These are phyloP conservation scores for Euryodendron excelsum DNA, from an alignment of 148 eudicot genomes.

Conservation along the genomic window DNA sequence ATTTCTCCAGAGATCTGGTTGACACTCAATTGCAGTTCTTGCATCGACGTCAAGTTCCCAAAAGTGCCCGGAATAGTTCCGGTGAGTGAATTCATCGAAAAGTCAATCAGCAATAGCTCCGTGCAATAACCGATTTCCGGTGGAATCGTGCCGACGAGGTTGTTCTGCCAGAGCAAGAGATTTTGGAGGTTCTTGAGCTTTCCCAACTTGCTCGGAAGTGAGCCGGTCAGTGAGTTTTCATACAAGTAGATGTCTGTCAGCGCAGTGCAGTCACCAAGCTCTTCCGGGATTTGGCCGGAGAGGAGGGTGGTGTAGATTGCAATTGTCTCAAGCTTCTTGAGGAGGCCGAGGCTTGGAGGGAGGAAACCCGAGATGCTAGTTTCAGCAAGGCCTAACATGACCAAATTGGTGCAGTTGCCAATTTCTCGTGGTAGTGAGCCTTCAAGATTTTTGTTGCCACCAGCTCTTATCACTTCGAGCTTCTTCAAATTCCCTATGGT, in stretches of 20 bases:
- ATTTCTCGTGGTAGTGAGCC: conserved; percentile 70
- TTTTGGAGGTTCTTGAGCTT: conserved; percentile 53
- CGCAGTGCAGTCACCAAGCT: conserved; percentile 66
- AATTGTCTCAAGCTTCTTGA: conserved; percentile 71
- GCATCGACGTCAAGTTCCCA: conserved; percentile 55
- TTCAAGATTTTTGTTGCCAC: conserved; percentile 82
- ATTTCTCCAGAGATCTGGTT: conserved; percentile 73
- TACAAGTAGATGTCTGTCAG: conserved; percentile 66
- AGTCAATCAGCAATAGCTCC: conserved; percentile 47
- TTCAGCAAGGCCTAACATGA: conserved; percentile 80
- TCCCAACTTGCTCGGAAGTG: conserved; percentile 59
- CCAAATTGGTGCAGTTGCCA: conserved; percentile 63
- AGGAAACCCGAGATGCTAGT: conserved; percentile 79
- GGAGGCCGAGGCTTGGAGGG: conserved; percentile 59
- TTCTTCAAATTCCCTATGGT: conserved; percentile 58
- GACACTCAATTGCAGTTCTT: conserved; percentile 75
- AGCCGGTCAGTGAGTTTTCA: conserved; percentile 76
- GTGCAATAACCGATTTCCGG: conserved; percentile 55
- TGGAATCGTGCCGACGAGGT: conserved; percentile 69
- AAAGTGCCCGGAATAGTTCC: conserved; percentile 60
- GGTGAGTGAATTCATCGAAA: conserved; percentile 70
- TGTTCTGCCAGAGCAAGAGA: conserved; percentile 79
- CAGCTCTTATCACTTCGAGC: conserved; percentile 64
- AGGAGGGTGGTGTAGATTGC: conserved; percentile 75
- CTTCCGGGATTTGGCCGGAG: conserved; percentile 83